A percentile compares a stretch with the other conserved stretches of the same genome.
phyloP scores from a whole-genome alignment of 305 asterid species.

The Fraxinus velutina region DNA sequence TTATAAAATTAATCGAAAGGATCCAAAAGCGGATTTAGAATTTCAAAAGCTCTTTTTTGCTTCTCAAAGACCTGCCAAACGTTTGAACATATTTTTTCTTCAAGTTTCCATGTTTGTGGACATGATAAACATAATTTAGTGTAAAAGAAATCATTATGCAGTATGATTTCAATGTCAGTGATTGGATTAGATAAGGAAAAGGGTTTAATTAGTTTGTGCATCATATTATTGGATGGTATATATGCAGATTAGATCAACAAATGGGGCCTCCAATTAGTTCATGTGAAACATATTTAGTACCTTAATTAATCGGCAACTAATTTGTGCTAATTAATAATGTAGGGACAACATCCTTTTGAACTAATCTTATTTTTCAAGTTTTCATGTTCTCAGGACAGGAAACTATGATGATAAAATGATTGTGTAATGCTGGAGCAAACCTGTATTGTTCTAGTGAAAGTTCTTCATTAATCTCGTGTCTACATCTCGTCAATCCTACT shows the following conservation, averaged over 20 bases:
- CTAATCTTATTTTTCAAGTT: background rate
- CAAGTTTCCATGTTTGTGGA: slow-evolving; percentile 20
- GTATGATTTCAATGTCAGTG: background rate
- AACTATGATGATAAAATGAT: background rate
- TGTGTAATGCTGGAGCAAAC: background rate
- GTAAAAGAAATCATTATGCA: background rate
- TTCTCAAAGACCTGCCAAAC: background rate
- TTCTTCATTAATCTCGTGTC: background rate
- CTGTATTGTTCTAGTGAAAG: no score
- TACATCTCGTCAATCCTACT: background rate
- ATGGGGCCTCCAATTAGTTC: background rate
- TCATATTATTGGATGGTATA: background rate
- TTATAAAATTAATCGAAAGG: no score
- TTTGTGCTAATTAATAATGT: background rate
- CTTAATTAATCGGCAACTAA: background rate
- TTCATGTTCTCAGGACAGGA: background rate
- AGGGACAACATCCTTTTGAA: background rate
- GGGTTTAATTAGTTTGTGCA: background rate
- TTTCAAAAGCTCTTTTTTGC: background rate
- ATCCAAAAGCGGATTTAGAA: background rate
- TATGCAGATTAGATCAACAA: background rate
- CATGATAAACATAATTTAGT: background rate
- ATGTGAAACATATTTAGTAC: background rate
- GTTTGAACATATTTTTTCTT: slow-evolving; percentile 13
- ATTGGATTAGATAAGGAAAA: background rate